Percentiles rank a stretch among this genome's conserved stretches.
Evolutionary conservation across 2,329 filamentous ascomycete genomes (phyloP).

Genomic region (Monilinia aucupariae): DNA sequence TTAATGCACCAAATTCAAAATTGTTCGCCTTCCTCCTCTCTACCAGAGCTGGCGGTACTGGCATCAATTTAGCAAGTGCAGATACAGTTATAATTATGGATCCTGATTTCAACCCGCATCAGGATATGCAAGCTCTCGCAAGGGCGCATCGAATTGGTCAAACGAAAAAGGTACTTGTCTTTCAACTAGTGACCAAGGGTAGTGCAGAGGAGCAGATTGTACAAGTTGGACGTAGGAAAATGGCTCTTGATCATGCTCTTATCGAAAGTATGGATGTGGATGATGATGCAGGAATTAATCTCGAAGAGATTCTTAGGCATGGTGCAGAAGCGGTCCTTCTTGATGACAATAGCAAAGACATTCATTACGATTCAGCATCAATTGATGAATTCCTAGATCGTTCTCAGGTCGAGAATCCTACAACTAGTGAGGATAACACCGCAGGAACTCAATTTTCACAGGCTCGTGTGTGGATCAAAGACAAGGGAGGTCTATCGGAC

Average conservation of each 20-base stretch:
- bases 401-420: conserved; percentile 69
- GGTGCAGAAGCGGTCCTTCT: conserved; percentile 83
- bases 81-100: conserved; percentile 93
- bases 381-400: conserved; percentile 92
- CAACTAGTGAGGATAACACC: conserved; percentile 53
- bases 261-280: conserved; percentile 87
- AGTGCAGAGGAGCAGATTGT: conserved; percentile 94
- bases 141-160: conserved; percentile 95
- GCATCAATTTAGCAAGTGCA: conserved; percentile 93
- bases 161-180: conserved; percentile 90
- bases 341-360: conserved; percentile 65
- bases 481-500: conserved; percentile 62
- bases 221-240: conserved; percentile 91
- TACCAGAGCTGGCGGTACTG: conserved; percentile 90
- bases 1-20: conserved; percentile 76
- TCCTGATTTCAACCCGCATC: conserved; percentile 59
- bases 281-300: conserved; percentile 70
- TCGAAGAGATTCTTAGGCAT: conserved; percentile 82
- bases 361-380: conserved; percentile 73
- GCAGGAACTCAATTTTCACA: conserved; percentile 81
- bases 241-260: conserved; percentile 89
- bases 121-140: conserved; percentile 92
- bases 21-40: conserved; percentile 90
- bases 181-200: conserved; percentile 85
- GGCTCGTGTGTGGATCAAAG: conserved; percentile 87